Base-by-base conservation (phyloP, 164 flowering plant species). In the Dillenia suffruticosa region DNA sequence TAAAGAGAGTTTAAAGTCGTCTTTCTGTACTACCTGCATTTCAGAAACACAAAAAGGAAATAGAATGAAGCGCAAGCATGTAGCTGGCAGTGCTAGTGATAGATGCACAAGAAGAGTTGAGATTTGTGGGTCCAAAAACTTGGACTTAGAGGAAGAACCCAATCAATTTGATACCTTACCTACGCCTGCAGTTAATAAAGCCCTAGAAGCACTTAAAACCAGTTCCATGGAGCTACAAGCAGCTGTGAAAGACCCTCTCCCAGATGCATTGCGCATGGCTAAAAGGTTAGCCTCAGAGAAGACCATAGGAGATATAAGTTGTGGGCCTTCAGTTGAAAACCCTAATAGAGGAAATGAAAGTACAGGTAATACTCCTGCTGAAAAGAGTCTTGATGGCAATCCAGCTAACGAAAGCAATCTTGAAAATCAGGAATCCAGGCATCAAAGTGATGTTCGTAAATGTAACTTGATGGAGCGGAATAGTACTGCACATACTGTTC, bases 231-330 rank as follows among this genome's bases (percentile, higher is more conserved):
- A 86, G 51, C 69, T 86, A 26, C 75, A 63, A 43, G 74, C 76
- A 56, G 62, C 67, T 14, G 91, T 86, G 56, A 75, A 56, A 50
- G 97, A 90, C 48, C 97, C 93, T 56, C 88, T 90, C 64, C 91
- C 87, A 9, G 82, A 80, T 59, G 91, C 89, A 15, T 57, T 88
- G 53, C 60, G 15, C 5, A 19, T 68, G 50, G 84, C 87, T 51
- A 76, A 72, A 54, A 54, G 71, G 57, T 44, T 84, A 44, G 1
- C 40, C 9, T 44, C 61, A 14, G 50, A 50, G 55, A 62, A 51
- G 59, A 63, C 46, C n/a, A 66, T 52, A 3, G 62, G 68, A 58
- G 60, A 43, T 13, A 12, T 2, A 24, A 50, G 45, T 65, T 53
- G 19, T 19, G 71, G 53, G 32, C 51, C 63, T 43, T 46, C 45